Evolutionary conservation across 2,329 filamentous ascomycete species (phyloP), one percentile per base, ranked within the genome.

Genomic region (Xylariaceae sp.): DNA sequence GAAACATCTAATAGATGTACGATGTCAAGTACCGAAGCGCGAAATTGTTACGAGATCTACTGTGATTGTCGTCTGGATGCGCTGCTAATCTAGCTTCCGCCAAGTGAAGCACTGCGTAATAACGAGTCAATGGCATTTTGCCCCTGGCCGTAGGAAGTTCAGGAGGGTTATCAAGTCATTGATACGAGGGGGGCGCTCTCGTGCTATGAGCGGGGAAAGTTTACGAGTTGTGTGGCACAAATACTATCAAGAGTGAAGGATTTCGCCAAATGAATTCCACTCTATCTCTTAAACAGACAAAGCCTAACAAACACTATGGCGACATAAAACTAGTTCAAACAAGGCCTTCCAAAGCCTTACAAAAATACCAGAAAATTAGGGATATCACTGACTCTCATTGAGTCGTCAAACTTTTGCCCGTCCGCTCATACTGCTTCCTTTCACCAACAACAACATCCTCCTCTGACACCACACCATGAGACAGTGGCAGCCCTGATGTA

Each of bases 281-380:
- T 48, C 26, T 49, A 54, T 44, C 14, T 43, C 36, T 9, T n/a
- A 11, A 8, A 19, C 34, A 9, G 31, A 36, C 11, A 33, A 14
- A 40, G 33, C 41, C 16, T 43, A 41, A 52, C 17, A 55, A 19
- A 59, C 17, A 48, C 51, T 56, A 50, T 39, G 47, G 37, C 51
- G 41, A 29, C 19, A 28, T 11, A 51, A 28, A 33, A 16, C 46
- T 12, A 41, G n/a, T n/a, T n/a, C n/a, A n/a, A n/a, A 47, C 21
- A 26, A 14, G 36, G 33, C 29, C 12, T 41, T 49, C 24, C 16
- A 14, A 29, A 34, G 33, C 43, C 29, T 26, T 14, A 21, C n/a
- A n/a, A 19, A 41, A 3, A 28, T 36, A 29, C 17, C n/a, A 47
- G 4, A 23, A 39, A 49, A 45, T 16, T 37, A 45, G 40, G 39